Base-by-base conservation (phyloP, 305 asterid species). In the Ruellia speciosa region DNA sequence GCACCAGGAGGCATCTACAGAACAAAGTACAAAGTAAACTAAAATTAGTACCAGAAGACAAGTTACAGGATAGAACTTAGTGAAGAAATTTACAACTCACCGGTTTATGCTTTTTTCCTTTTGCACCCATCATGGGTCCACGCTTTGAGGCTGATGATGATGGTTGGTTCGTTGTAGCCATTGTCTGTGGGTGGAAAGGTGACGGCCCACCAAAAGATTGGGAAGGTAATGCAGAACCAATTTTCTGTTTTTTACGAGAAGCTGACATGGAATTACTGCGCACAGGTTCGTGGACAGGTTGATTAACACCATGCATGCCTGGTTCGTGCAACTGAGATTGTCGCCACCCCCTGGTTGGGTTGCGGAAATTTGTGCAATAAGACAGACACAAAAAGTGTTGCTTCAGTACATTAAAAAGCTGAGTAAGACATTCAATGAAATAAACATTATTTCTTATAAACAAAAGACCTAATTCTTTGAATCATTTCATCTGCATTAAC, bases 401-500 rank as follows among this genome's bases (percentile, higher is more conserved):
- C 31, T 24, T 24, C 31, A 52, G 39, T 55, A 66, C 45, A 54
- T 63, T 55, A 41, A 34, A 54, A 41, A 64, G 33, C 35, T 6
- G 7, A 39, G 35, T 11, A 53, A 41, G 39, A 52, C 43, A 54
- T 67, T 61, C 52, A 34, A 51, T 54, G 48, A 65, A 57, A 57
- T 51, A 43, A 65, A 50, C 35, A 63, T 37, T 61, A 46, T 4
- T 33, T 54, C 33, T 49, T 15, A 39, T 46, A 28, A 11, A 62
- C 33, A 68, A 65, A 67, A 62, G 61, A 88, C 98, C 98, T 85
- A 85, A 87, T 90, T 77, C 83, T 72, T 70, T 72, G 78, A 66
- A 89, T 75, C 46, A 82, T 82, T 52, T 86, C 90, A 70, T 89
- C 97, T 10, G 87, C 72, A 73, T 82, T 76, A 70, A 82, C 93